Percentiles rank a stretch among this genome's conserved stretches.
phyloP scores from a whole-genome alignment of 106 monocot species.

The Dioscorea alata region DNA sequence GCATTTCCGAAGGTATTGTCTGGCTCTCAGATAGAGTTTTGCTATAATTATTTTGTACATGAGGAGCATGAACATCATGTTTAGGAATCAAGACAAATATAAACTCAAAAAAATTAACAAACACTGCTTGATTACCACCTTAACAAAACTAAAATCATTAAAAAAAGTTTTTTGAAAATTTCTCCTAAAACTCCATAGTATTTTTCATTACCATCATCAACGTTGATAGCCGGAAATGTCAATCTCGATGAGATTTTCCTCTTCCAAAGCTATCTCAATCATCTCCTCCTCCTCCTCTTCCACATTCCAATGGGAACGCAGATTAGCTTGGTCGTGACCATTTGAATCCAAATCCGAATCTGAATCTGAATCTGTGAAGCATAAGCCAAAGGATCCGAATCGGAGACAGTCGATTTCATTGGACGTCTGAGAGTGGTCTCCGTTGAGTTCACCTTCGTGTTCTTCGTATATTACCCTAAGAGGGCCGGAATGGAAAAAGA shows the following conservation, averaged over 20 bases:
- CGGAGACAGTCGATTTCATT: not conserved
- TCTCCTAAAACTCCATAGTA: too few species aligned
- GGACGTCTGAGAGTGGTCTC: not conserved
- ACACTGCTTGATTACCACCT: too few species aligned
- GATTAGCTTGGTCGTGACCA: not conserved
- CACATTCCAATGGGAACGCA: constrained; percentile 5
- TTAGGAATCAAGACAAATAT: too few species aligned
- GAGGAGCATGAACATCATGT: too few species aligned
- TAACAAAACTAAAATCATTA: too few species aligned
- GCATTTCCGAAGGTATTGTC: not conserved
- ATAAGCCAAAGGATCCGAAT: not conserved
- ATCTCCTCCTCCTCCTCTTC: constrained; percentile 23
- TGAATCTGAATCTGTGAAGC: not conserved
- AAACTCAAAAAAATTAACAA: too few species aligned
- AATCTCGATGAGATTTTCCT: constrained; percentile 58
- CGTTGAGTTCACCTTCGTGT: constrained; percentile 22
- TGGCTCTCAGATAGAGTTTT: too few species aligned
- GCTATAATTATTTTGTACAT: too few species aligned
- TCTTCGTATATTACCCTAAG: constrained; percentile 59
- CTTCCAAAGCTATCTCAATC: constrained; percentile 48
- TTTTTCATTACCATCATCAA: constrained; percentile 4
- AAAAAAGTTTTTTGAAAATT: too few species aligned
- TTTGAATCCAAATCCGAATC: constrained; percentile 7
- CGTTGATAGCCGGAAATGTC: constrained; percentile 27
- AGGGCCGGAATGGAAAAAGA: constrained; percentile 4